Evolutionary conservation across 805 yeast species (phyloP), one percentile per base, ranked within the genome.

Genomic region (Nakazawaea ishiwadae): DNA sequence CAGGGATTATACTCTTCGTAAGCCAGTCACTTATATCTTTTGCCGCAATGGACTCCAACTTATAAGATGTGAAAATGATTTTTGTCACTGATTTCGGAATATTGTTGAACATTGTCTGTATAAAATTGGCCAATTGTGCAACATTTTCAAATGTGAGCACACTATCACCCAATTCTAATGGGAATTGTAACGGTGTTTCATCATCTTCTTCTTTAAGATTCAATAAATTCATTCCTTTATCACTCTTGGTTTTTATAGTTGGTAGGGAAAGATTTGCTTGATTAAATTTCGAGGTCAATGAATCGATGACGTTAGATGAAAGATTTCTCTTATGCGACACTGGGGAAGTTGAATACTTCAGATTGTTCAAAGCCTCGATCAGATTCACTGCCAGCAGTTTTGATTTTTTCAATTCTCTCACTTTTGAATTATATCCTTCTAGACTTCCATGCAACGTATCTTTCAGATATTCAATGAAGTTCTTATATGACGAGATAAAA

Each of bases 381-480:
- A n/a, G n/a, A n/a, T n/a, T n/a, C n/a, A n/a, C n/a, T n/a, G n/a
- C n/a, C n/a, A n/a, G n/a, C n/a, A n/a, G n/a, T 41, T 62, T 61
- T 37, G 45, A 49, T 49, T 56, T 63, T 41, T 59, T 59, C 39
- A 53, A 49, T 18, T 57, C 61, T 42, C 61, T 68, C 26, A 57
- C 42, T 4, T 50, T 54, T 11, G 17, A 4, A 4, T 32, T 39
- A 18, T 19, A 34, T 4, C 27, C 27, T 14, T 27, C 20, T 12
- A 33, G 14, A 9, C 15, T 9, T 9, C 18, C 20, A 5, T 9
- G 9, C n/a, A 39, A 20, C 28, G 16, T 11, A 7, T 12, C 9
- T 16, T 34, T 29, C 34, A 29, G 34, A 18, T 33, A 21, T 3
- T 39, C 38, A 12, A 14, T 27, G 21, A 39, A 39, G 17, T 31